These are phyloP conservation scores for Botrytis cinerea DNA, from an alignment of 2,329 filamentous ascomycete genomes.

Conservation along the genomic window DNA sequence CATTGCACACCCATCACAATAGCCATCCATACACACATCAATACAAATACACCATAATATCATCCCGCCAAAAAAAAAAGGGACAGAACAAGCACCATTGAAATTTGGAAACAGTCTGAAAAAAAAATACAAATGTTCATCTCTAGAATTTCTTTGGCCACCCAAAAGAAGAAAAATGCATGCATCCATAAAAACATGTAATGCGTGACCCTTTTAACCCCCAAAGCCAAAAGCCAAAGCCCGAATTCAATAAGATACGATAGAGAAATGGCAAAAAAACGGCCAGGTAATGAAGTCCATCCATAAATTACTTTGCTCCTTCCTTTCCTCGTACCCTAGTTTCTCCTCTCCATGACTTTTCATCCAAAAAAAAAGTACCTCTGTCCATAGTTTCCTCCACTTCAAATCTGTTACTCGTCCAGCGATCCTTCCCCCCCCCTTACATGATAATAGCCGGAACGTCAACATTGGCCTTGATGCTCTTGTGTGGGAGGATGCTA, in stretches of 20 bases:
- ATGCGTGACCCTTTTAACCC: constrained; percentile 15
- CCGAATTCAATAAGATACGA: constrained; percentile 14
- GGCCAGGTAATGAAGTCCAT: constrained; percentile 18
- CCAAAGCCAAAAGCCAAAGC: constrained; percentile 12
- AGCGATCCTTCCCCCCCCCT: constrained; percentile 29
- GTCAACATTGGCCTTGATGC: constrained; percentile 97
- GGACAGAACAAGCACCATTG: neutral
- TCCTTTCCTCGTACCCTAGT: neutral
- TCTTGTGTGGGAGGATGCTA: constrained; percentile 95
- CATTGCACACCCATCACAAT: neutral
- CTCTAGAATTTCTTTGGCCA: constrained; percentile 12
- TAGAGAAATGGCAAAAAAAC: constrained; percentile 20
- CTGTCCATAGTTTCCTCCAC: neutral
- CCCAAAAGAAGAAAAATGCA: constrained; percentile 4
- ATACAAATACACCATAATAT: neutral
- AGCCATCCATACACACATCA: neutral
- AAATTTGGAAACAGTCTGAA: neutral
- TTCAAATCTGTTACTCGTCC: neutral
- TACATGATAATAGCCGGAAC: constrained; percentile 70
- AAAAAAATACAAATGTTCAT: constrained; percentile 7
- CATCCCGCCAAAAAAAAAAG: neutral
- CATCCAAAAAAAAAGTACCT: constrained; percentile 14
- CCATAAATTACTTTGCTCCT: constrained; percentile 20
- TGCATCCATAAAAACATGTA: constrained; percentile 18
- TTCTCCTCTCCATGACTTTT: neutral